A percentile compares a stretch with the other conserved stretches of the same genome.
Conservation (phyloP, 2,329 filamentous ascomycete species). For the Fusarium hostae region DNA sequence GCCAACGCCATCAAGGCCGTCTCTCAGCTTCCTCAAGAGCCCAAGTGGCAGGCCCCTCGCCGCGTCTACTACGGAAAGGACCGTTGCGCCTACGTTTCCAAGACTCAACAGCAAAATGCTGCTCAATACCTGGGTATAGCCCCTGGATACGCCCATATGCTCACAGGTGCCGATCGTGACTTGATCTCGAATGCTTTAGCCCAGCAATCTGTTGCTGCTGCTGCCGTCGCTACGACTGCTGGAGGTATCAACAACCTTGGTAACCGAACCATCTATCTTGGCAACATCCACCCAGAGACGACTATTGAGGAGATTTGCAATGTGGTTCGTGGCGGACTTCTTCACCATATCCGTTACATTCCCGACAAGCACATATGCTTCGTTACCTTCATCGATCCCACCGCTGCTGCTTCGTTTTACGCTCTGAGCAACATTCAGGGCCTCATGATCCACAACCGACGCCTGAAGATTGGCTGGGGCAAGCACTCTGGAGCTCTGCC, state of each 20-base stretch:
- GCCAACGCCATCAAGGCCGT: conserved; percentile 99
- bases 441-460: conserved; percentile 98
- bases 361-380: conserved; percentile 99
- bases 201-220: conserved; percentile 96
- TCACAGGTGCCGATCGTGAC: conserved; percentile 95
- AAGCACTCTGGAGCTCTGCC: conserved; percentile 98
- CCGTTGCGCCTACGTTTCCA: conserved; percentile 96
- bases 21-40: conserved; percentile 92
- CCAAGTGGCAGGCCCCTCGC: conserved; percentile 95
- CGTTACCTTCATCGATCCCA: conserved; percentile 98
- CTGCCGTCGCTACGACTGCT: conserved; percentile 94
- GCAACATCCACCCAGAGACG: conserved; percentile 98
- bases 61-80: conserved; percentile 99
- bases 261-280: conserved; percentile 96
- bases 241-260: conserved; percentile 97
- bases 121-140: conserved; percentile 98
- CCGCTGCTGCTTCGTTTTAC: conserved; percentile 96
- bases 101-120: conserved; percentile 99
- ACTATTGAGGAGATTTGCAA: conserved; percentile 99
- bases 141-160: conserved; percentile 93
- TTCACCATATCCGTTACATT: conserved; percentile 99
- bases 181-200: conserved; percentile 96
- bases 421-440: conserved; percentile 97
- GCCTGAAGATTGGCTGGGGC: conserved; percentile 98
- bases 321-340: conserved; percentile 91